A percentile compares a stretch with the other conserved stretches of the same genome.
These are phyloP conservation scores for Xanthoconium purpureum DNA, from an alignment of 768 basidiomycete genomes.

Conservation along the genomic window DNA sequence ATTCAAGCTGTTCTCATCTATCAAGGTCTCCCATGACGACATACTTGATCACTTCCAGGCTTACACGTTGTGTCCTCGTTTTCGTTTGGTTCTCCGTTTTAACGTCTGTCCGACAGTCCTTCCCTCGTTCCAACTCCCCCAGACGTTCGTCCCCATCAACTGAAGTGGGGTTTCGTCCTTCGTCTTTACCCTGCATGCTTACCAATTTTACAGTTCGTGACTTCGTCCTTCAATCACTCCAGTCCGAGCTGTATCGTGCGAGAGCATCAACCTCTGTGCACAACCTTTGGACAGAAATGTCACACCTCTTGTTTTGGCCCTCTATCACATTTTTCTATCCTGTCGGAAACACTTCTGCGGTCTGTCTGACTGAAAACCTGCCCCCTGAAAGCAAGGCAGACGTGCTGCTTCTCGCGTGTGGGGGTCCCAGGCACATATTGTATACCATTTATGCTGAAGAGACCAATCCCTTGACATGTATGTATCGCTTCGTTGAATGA, in stretches of 20 bases:
- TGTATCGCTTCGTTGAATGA: background rate
- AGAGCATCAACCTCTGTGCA: background rate
- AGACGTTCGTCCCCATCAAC: background rate
- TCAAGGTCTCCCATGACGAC: background rate
- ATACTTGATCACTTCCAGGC: background rate
- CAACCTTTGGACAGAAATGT: constrained; percentile 10
- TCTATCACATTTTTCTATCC: constrained; percentile 48
- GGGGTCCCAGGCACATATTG: constrained; percentile 51
- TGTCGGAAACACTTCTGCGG: constrained; percentile 55
- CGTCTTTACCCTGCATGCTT: background rate
- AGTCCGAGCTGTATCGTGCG: background rate
- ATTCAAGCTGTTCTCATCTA: no score
- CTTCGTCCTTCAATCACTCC: background rate
- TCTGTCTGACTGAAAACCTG: constrained; percentile 46
- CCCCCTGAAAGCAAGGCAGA: constrained; percentile 38
- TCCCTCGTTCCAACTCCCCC: background rate
- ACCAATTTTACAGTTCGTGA: background rate
- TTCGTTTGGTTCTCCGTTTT: constrained; percentile 2
- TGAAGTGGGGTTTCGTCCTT: background rate
- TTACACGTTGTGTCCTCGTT: background rate
- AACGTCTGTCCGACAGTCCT: background rate
- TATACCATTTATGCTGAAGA: constrained; percentile 39
- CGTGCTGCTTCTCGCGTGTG: constrained; percentile 53
- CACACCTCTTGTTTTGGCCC: constrained; percentile 18
- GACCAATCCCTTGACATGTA: constrained; percentile 3